A percentile compares a stretch with the other conserved stretches of the same genome.
Conservation (phyloP, 1,284 basidiomycete genomes). For the Hymenochaete sp. region DNA sequence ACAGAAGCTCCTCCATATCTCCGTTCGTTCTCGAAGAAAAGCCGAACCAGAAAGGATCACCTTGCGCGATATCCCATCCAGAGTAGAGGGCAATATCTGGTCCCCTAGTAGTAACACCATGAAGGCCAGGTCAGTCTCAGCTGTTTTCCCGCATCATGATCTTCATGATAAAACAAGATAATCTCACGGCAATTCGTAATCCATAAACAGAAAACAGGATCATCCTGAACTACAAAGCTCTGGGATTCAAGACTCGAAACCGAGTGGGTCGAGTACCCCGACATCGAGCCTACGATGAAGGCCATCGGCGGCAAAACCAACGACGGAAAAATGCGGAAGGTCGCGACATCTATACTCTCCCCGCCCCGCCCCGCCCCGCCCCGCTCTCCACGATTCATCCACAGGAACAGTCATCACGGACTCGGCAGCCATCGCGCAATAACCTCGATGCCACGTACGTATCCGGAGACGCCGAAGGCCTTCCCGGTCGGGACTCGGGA, state of each 20-base stretch:
- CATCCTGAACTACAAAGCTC: constrained; percentile 13
- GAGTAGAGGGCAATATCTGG: constrained; percentile 13
- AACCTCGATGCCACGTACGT: constrained; percentile 20
- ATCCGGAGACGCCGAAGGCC: constrained; percentile 13
- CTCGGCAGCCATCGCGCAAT: constrained; percentile 18
- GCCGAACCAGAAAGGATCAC: constrained; percentile 7
- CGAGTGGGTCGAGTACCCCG: constrained; percentile 20
- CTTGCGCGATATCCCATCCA: constrained; percentile 15
- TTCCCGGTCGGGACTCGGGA: constrained; percentile 8
- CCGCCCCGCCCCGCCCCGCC: too few species aligned
- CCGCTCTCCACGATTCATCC: constrained; percentile 17
- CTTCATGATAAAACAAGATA: too few species aligned
- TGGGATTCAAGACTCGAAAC: constrained; percentile 19
- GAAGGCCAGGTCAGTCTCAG: constrained; percentile 19
- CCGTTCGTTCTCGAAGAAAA: too few species aligned
- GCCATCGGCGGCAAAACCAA: constrained; percentile 17
- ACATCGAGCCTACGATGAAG: constrained; percentile 18
- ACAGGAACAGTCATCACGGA: constrained; percentile 18
- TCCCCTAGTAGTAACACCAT: constrained; percentile 20
- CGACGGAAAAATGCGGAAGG: constrained; percentile 2
- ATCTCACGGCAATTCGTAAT: too few species aligned
- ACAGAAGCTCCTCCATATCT: not conserved
- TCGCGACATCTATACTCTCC: constrained; percentile 15
- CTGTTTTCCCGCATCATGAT: too few species aligned
- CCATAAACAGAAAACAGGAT: too few species aligned